Base-by-base conservation (phyloP, 768 basidiomycete species). In the Suillus clintonianus region DNA sequence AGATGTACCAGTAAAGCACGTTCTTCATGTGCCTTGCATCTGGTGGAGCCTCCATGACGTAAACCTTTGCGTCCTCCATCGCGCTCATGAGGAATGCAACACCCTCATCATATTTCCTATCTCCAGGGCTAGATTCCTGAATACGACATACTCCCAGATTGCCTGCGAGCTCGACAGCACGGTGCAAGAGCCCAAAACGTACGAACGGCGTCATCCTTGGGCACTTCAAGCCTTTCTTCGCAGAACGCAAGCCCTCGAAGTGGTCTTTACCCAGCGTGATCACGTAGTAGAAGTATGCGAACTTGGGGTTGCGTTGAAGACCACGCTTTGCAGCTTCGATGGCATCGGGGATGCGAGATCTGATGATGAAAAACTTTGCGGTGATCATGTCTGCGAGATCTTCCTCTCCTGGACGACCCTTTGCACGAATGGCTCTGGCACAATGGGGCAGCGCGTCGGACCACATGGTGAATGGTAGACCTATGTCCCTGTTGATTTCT, bases 141-240 rank as follows among this genome's bases (percentile, higher is more conserved):
- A 89, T 71, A 9, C 79, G 79, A 22, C 68, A 74, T 11, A 88
- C 71, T 0, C 86, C 88, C 70, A 89, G 75, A 61, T 85, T 80
- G 1, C 82, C 83, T 1, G 88, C 86, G 66, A 86, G 85, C 67
- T 84, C 83, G 4, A 87, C 82, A 0, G 87, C 84, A n/a, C 88
- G 83, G 65, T 86, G 84, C 74, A 86, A 79, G 70, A 89, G 72
- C 70, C 82, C 82, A 62, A 81, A 82, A 48, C 80, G 81, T 7
- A 90, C 72, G 64, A 89, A 90, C 3, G 84, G 81, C 15, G 86
- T 82, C 15, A 79, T 81, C 17, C 78, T 70, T 63, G 80, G 80
- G 76, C 85, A 83, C 69, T 86, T 88, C 67, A 89, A 65, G 1
- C 89, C 89, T 69, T 89, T 86, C 79, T 89, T 89, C 64, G 86